These are phyloP conservation scores for Crithidia bombi DNA, from an alignment of 208 protist species.

Conservation along the genomic window DNA sequence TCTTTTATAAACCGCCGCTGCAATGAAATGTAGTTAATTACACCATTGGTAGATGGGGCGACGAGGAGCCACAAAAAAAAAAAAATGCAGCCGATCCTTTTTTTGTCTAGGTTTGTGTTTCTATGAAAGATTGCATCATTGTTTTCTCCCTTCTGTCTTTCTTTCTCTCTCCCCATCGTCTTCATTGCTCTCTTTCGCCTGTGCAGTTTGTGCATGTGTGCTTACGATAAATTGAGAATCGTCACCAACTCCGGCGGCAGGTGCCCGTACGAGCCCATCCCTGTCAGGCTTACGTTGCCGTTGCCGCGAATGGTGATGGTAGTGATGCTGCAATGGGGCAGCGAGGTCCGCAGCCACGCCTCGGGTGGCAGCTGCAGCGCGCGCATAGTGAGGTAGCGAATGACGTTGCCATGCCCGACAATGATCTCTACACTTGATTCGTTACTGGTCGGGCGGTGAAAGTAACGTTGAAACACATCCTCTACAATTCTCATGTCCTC, in stretches of 20 bases:
- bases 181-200: too few relatives aligned
- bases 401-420: constrained; percentile 85
- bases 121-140: too few relatives aligned
- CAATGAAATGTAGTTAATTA: too few relatives aligned
- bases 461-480: constrained; percentile 66
- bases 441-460: constrained; percentile 49
- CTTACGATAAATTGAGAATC: constrained; percentile 48
- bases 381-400: constrained; percentile 86
- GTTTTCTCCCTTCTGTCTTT: too few relatives aligned
- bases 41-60: too few relatives aligned
- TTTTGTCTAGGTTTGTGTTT: too few relatives aligned
- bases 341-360: constrained; percentile 76
- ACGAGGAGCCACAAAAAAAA: too few relatives aligned
- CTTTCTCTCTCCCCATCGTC: too few relatives aligned
- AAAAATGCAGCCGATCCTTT: too few relatives aligned
- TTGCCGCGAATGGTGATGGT: constrained; percentile 54
- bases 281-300: constrained; percentile 52
- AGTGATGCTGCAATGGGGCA: constrained; percentile 78
- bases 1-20: too few relatives aligned
- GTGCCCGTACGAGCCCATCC: constrained; percentile 60
- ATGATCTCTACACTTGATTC: constrained; percentile 61
- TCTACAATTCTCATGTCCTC: constrained; percentile 54
- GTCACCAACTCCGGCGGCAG: constrained; percentile 56
- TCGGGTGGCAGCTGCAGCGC: constrained; percentile 83
- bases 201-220: background rate